Conservation (phyloP, 2,329 filamentous ascomycete species). For the Verticillium albo-atrum region DNA sequence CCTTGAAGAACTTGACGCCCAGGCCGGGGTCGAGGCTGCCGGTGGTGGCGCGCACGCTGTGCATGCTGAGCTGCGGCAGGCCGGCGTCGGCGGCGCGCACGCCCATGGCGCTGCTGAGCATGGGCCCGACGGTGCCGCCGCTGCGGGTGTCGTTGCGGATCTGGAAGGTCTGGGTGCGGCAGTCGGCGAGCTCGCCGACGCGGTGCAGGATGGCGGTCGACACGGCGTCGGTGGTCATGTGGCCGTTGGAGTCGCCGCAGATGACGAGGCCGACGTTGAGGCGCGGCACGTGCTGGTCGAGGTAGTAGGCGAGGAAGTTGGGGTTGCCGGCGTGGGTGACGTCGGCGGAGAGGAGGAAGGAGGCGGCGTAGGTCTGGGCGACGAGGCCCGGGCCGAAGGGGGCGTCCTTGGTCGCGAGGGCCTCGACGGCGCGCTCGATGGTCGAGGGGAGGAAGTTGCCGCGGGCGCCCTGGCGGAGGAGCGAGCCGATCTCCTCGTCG, state of each 20-base stretch:
- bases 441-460: slow-evolving; percentile 82
- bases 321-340: slow-evolving; percentile 93
- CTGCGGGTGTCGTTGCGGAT: slow-evolving; percentile 88
- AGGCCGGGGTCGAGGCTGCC: slow-evolving; percentile 82
- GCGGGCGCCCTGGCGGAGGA: slow-evolving; percentile 82
- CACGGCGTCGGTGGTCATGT: slow-evolving; percentile 92
- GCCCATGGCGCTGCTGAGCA: slow-evolving; percentile 76
- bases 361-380: slow-evolving; percentile 82
- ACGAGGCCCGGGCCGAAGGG: slow-evolving; percentile 50
- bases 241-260: slow-evolving; percentile 79
- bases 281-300: slow-evolving; percentile 78
- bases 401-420: slow-evolving; percentile 46
- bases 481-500: slow-evolving; percentile 91
- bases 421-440: slow-evolving; percentile 77
- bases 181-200: slow-evolving; percentile 69
- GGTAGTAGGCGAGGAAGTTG: slow-evolving; percentile 82
- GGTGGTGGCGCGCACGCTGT: slow-evolving; percentile 84
- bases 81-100: slow-evolving; percentile 82
- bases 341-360: slow-evolving; percentile 88
- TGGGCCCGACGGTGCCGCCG: slow-evolving; percentile 93
- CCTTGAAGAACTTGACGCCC: slow-evolving; percentile 84
- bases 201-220: slow-evolving; percentile 76
- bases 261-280: slow-evolving; percentile 85
- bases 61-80: slow-evolving; percentile 90
- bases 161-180: slow-evolving; percentile 81